phyloP scores from a whole-genome alignment of 2,329 filamentous ascomycete genomes.

The Thelonectria discophora region DNA sequence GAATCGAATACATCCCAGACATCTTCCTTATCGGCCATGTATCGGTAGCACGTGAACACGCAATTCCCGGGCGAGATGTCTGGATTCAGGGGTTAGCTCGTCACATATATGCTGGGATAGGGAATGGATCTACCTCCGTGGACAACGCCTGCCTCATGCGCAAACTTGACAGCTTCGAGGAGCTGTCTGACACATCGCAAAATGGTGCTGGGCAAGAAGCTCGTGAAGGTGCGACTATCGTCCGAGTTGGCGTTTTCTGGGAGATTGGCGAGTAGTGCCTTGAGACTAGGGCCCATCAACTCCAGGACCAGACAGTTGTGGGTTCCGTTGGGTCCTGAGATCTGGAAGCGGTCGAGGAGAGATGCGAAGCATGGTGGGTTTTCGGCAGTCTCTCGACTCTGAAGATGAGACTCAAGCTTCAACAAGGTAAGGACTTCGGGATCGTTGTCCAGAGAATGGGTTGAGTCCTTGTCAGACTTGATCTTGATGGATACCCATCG shows the following conservation, averaged over 20 bases:
- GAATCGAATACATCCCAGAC: neutral
- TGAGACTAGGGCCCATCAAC: constrained; percentile 18
- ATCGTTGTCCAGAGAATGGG: constrained; percentile 12
- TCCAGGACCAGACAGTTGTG: constrained; percentile 26
- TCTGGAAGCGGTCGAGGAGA: constrained; percentile 17
- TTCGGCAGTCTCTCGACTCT: neutral
- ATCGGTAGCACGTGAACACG: constrained; percentile 11
- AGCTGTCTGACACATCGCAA: constrained; percentile 18
- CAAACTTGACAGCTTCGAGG: constrained; percentile 7
- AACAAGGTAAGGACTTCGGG: neutral
- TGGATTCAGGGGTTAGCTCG: neutral
- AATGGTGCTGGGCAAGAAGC: constrained; percentile 15
- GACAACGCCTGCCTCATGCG: constrained; percentile 5
- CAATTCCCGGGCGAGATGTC: constrained; percentile 20
- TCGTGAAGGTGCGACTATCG: neutral
- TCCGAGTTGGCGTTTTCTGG: neutral
- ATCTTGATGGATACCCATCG: constrained; percentile 23
- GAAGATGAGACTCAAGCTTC: too few species aligned
- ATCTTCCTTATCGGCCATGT: constrained; percentile 1
- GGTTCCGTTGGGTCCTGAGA: constrained; percentile 19
- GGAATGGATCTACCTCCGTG: constrained; percentile 23
- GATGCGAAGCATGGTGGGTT: neutral
- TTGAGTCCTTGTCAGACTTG: constrained; percentile 17
- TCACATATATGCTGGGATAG: neutral
- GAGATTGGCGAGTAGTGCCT: neutral